Base-by-base conservation (phyloP, 176 grass and related monocot species). In the sorghum (Sorghum bicolor) region DNA sequence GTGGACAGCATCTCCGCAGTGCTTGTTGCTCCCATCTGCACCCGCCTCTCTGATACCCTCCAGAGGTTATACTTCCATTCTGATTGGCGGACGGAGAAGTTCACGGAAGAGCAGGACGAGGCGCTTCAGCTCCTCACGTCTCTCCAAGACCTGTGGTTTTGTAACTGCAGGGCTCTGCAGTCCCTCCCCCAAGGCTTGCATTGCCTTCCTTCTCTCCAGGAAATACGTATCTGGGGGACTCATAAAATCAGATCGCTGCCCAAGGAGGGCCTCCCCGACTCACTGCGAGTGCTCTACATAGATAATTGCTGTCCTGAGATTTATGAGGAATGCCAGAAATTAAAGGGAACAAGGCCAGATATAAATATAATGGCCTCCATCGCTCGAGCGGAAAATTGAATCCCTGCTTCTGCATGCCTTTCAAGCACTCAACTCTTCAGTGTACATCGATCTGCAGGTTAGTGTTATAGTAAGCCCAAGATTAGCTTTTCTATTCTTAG, bases 31-130 rank as follows among this genome's bases (percentile, higher is more conserved):
- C 16, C 48, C 17, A 53, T 53, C 48, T 53, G 17, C 48, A 53
- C 1, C 48, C 17, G 17, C 48, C 48, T 53, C 50, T 53, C 19
- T 2, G 6, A 17, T 53, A 53, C 5, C 19, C 50, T 53, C 50
- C 50, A 53, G 19, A 22, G 2, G 0, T 53, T 53, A 53, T 0
- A 0, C 19, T 53, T 53, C 50, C 0, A 0, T 22, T 1, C 0
- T 8, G 50, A 53, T 53, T 22, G 5, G 50, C 50, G 2, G 19
- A 22, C 19, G 6, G 50, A 53, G 6, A 53, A 53, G 1, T 53
- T 53, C 19, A 53, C 19, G 50, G 50, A 53, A 53, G 50, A 53
- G 50, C 50, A 53, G 50, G 50, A 53, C 50, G 19, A 8, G 19
- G 50, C 50, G 50, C 50, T 53, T 53, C 50, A 2, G 50, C 50